Percentiles rank a stretch among this genome's conserved stretches.
These are phyloP conservation scores for Stephania japonica DNA, from an alignment of 164 flowering plant species.

Conservation along the genomic window DNA sequence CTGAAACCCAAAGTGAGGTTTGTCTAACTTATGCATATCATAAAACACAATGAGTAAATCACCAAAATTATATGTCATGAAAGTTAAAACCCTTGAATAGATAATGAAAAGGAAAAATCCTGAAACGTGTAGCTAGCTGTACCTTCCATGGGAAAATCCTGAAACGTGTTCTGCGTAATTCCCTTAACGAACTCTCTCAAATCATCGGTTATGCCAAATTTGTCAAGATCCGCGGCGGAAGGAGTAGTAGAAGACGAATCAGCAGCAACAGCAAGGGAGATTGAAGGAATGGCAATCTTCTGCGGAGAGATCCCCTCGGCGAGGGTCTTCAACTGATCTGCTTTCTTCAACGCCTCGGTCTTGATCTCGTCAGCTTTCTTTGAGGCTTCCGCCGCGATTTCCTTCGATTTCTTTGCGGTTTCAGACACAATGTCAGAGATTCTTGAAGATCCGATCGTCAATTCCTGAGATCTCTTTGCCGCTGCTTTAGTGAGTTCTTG, in stretches of 20 bases:
- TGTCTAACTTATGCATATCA: no score
- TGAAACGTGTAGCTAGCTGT: not conserved
- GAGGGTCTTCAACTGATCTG: slow-evolving; percentile 56
- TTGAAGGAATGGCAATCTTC: slow-evolving; percentile 21
- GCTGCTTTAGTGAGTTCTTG: slow-evolving; percentile 54
- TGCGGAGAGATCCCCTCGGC: slow-evolving; percentile 40
- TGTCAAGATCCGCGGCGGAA: slow-evolving; percentile 41
- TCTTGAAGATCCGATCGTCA: slow-evolving; percentile 42
- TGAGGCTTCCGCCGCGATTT: slow-evolving; percentile 62
- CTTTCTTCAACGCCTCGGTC: slow-evolving; percentile 40
- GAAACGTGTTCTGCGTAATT: slow-evolving; percentile 55
- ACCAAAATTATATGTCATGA: no score
- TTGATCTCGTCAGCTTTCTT: slow-evolving; percentile 47
- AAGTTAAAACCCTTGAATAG: no score
- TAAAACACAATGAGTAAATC: no score
- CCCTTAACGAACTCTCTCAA: slow-evolving; percentile 76
- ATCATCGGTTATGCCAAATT: slow-evolving; percentile 72
- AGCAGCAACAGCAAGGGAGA: slow-evolving; percentile 24
- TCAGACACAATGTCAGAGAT: slow-evolving; percentile 55
- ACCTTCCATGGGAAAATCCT: slow-evolving; percentile 72
- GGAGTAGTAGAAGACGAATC: slow-evolving; percentile 19
- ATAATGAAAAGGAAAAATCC: no score
- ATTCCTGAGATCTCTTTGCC: slow-evolving; percentile 50
- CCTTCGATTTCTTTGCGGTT: slow-evolving; percentile 60
- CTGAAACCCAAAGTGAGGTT: no score